Evolutionary conservation across 257 asterid species (phyloP), one percentile per base, ranked within the genome.

Genomic region (Nicotiana paniculata): DNA sequence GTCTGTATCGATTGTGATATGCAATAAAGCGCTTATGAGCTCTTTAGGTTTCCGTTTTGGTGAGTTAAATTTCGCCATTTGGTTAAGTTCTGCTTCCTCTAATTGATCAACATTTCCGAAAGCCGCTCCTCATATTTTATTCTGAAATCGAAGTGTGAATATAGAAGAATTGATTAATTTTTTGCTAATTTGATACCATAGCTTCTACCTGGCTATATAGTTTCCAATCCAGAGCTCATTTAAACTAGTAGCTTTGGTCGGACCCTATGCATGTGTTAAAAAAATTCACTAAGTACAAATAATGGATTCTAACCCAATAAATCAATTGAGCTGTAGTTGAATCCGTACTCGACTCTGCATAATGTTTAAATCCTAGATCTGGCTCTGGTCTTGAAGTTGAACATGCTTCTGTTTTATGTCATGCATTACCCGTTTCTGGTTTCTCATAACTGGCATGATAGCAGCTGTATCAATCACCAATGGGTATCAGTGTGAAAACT

Each of bases 21-120:
- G 96, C 72, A 94, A 94, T 77, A 92, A 94, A 84, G 96, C 97
- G 84, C 97, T 93, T 53, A 93, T 93, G 97, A 94, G 97, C 89
- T 70, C 88, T 61, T 82, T 94, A 68, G 90, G 93, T 85, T 93
- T 94, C 83, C 93, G 85, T 81, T 94, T 94, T 46, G 97, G 98
- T 91, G 87, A 92, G 96, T 81, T n/a, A 46, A 81, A 57, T 39
- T 28, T n/a, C 58, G 13, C 8, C 48, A 43, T 43, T 43, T 43
- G 48, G 48, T 43, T 43, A 43, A 43, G 48, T 0, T 12, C 15
- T 28, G 10, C 43, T 18, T 79, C 9, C 39, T 77, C 2, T 48
- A 12, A 39, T 72, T n/a, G 39, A 8, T 74, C 43, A 74, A 21
- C 62, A 74, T 48, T 74, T 69, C 26, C 28, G 9, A 4, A 10